Evolutionary conservation across 208 protist species (phyloP), one percentile per base, ranked within the genome.

Genomic region (Leishmania aethiopica): DNA sequence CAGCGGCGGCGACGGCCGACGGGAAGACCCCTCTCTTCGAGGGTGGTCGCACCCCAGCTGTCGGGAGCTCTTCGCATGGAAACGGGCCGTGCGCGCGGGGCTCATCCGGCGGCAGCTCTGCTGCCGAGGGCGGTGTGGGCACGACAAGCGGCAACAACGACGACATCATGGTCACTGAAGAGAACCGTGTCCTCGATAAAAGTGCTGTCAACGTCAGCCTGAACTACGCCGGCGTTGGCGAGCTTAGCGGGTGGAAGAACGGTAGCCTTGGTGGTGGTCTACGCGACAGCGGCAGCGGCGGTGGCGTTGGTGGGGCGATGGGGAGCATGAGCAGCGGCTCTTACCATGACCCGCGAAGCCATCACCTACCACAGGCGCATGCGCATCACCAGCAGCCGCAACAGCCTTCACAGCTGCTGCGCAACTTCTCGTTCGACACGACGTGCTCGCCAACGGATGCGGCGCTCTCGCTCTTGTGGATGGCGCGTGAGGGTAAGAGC

Each of bases 381-480:
- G 45, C 13, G 53, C 47, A 55, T 62, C 73, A 62, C 28, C 73
- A 37, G 73, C 73, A 62, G n/a, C 73, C 60, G n/a, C 73, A 62
- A 32, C 73, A 77, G 51, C 17, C 22, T 45, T 17, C 47, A 55
- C 73, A 80, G 78, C 78, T 66, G 17, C 45, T 64, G 49, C 32
- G 7, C 35, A 82, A 82, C 67, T 40, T 83, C 57, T 86, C 83
- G 6, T 80, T 82, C 22, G 74, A 80, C 40, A 53, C 66, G 19
- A 70, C 66, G 55, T 45, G 37, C 62, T 83, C 78, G 7, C 78
- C 78, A 10, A 86, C 78, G 2, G 79, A 83, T 19, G 74, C 78
- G 28, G 83, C 83, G 45, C 83, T 86, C 19, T 72, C 78, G 25
- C 64, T 82, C 40, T 79, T 86, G 73, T 75, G 78, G 62, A 37